Percentiles rank a stretch among this genome's conserved stretches.
phyloP scores from a whole-genome alignment of 768 basidiomycete species.

The Porphyrellus cyaneotinctus region DNA sequence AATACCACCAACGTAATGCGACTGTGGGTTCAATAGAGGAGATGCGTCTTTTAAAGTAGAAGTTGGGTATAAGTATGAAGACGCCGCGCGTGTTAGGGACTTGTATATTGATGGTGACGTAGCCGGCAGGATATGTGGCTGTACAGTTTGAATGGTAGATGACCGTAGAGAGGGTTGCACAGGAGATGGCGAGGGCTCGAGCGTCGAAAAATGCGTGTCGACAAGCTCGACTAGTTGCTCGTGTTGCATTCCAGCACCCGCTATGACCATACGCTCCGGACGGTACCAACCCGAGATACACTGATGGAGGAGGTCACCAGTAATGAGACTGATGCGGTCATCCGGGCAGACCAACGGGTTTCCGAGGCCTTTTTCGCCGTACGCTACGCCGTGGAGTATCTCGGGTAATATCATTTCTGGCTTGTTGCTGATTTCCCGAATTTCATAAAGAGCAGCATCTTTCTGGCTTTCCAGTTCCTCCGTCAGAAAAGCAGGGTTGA shows the following conservation, averaged over 20 bases:
- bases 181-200: constrained; percentile 37
- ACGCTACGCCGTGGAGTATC: constrained; percentile 83
- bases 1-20: constrained; percentile 83
- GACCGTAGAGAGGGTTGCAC: constrained; percentile 23
- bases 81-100: constrained; percentile 72
- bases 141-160: constrained; percentile 34
- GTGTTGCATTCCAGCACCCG: constrained; percentile 90
- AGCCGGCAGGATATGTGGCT: constrained; percentile 57
- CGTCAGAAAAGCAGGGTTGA: constrained; percentile 66
- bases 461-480: constrained; percentile 83
- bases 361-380: constrained; percentile 72
- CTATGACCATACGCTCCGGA: constrained; percentile 93
- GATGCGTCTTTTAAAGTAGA: constrained; percentile 13
- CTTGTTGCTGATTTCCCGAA: constrained; percentile 81
- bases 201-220: constrained; percentile 78
- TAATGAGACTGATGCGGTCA: constrained; percentile 69
- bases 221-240: constrained; percentile 82
- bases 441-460: constrained; percentile 87
- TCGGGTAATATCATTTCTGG: constrained; percentile 95
- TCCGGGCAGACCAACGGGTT: constrained; percentile 88
- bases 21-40: constrained; percentile 26
- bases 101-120: constrained; percentile 55
- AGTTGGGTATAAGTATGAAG: constrained; percentile 57
- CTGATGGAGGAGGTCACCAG: constrained; percentile 53
- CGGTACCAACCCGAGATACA: constrained; percentile 81